Percentiles rank a stretch among this genome's conserved stretches.
These are phyloP conservation scores for Ceratocystis harringtonii DNA, from an alignment of 2,329 filamentous ascomycete genomes.

Conservation along the genomic window DNA sequence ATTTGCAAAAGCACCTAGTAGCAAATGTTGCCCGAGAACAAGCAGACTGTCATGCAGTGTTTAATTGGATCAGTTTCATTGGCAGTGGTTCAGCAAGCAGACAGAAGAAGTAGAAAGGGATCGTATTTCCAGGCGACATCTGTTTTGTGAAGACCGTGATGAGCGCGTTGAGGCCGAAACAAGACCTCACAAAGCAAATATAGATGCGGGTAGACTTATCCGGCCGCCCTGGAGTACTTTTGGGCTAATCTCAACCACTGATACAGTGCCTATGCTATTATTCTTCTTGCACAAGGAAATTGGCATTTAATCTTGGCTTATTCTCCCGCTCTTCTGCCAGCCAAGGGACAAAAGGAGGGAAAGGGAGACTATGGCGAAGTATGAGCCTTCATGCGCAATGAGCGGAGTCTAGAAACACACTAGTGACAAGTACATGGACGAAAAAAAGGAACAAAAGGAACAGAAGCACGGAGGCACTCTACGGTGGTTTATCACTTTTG, in stretches of 20 bases:
- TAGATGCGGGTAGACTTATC: too few species aligned
- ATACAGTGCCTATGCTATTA: background rate
- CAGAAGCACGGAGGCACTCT: background rate
- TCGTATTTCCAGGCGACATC: too few species aligned
- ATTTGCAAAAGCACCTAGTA: too few species aligned
- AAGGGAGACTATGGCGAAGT: background rate
- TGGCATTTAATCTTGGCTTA: background rate
- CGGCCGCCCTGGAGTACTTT: too few species aligned
- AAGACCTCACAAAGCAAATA: too few species aligned
- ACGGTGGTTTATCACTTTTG: background rate
- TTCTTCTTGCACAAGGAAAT: background rate
- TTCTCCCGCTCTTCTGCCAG: conserved; percentile 3
- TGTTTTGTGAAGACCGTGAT: too few species aligned
- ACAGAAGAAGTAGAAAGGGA: too few species aligned
- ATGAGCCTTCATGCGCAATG: background rate
- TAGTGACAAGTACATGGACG: background rate
- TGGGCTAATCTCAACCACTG: background rate
- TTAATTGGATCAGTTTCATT: conserved; percentile 4
- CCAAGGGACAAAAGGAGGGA: background rate
- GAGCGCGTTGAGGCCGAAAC: too few species aligned
- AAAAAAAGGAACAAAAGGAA: background rate
- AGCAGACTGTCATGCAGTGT: background rate
- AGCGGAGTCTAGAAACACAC: background rate
- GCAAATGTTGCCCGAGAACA: background rate
- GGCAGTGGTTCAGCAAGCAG: background rate